Evolutionary conservation across 140 eudicot species (phyloP), one percentile per base, ranked within the genome.

Genomic region (Flaveria floridana): DNA sequence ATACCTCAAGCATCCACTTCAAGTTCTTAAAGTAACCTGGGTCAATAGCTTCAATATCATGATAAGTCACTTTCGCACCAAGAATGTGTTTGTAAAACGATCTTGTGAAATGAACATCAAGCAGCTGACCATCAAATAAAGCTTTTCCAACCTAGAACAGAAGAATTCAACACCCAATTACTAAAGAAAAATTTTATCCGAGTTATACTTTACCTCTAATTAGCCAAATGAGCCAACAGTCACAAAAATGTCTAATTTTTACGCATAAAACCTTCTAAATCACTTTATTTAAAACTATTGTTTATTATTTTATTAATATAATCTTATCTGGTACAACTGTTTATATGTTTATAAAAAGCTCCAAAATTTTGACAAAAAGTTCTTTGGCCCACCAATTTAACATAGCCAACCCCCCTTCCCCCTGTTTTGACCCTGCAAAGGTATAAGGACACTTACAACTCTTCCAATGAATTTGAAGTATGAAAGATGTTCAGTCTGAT

Each of bases 1-100:
- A 59, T 4, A 91, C 99, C 99, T 95, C 97, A 68, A 95, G 99
- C 95, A 91, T 81, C 99, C 99, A 95, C 83, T 91, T 91, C 81
- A 95, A 79, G 79, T 91, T 95, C 86, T 95, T 95, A 82, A 88
- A 95, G 82, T 91, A 91, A 80, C 84, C 92, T 1, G 99, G 99
- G 81, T 95, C 99, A 20, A 95, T 91, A 11, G 99, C 99, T 83
- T 95, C 99, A 51, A 95, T 95, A 77, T 95, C 99, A 86, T 95
- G 99, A 77, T 95, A 95, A 0, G 99, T 91, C 57, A 95, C 99
- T 87, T 95, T 95, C n/a, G 78, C 97, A 42, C 99, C 99, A 62
- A 95, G 90, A 28, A 95, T 95, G 72, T 95, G 99, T 88, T 95
- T 95, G 85, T 95, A 95, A 62, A 95, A 95, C 52, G 99, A 95